These are phyloP conservation scores for Ophidiomyces ophidiicola DNA, from an alignment of 2,329 filamentous ascomycete species.

Conservation along the genomic window DNA sequence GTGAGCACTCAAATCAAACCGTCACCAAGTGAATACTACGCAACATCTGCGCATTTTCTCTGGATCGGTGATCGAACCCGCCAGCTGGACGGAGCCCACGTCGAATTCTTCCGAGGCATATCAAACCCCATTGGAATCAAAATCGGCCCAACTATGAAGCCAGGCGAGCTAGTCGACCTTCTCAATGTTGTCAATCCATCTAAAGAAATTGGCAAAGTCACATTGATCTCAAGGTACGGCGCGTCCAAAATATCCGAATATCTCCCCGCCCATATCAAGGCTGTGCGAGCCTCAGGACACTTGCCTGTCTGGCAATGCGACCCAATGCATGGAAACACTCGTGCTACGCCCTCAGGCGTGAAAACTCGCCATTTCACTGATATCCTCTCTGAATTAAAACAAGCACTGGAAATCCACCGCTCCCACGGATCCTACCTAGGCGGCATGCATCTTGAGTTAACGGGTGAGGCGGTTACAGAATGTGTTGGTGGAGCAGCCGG, in stretches of 20 bases:
- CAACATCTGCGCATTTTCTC: constrained; percentile 91
- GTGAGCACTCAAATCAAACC: constrained; percentile 20
- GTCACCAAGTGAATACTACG: constrained; percentile 59
- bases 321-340: constrained; percentile 84
- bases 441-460: constrained; percentile 88
- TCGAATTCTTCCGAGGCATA: constrained; percentile 95
- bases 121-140: constrained; percentile 95
- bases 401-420: constrained; percentile 74
- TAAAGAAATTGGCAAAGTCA: constrained; percentile 80
- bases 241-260: constrained; percentile 61
- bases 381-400: constrained; percentile 75
- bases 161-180: constrained; percentile 61
- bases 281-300: constrained; percentile 67
- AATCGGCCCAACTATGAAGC: constrained; percentile 74
- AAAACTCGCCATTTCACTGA: constrained; percentile 88
- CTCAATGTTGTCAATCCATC: constrained; percentile 75
- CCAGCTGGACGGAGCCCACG: constrained; percentile 82
- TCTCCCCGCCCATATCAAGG: constrained; percentile 74
- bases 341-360: constrained; percentile 58
- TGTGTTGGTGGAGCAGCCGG: constrained; percentile 84
- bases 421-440: constrained; percentile 75
- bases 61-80: constrained; percentile 97
- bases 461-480: constrained; percentile 91
- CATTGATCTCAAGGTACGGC: constrained; percentile 90
- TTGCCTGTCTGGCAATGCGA: constrained; percentile 94